Evolutionary conservation across 2,329 filamentous ascomycete genomes (phyloP).

Genomic region (Monascus ruber): DNA sequence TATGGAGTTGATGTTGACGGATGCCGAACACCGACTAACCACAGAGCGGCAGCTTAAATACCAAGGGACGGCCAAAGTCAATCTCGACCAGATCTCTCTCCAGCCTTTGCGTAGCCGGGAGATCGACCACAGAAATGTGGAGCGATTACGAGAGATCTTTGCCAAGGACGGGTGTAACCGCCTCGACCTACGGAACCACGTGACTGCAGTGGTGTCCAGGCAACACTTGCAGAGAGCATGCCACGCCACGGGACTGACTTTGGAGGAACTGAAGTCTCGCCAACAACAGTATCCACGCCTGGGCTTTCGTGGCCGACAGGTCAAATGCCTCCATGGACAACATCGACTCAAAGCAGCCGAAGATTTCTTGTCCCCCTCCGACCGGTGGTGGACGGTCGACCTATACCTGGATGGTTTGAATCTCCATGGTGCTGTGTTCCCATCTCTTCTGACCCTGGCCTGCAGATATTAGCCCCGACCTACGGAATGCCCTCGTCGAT

Average conservation of each 20-base stretch:
- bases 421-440: background rate
- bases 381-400: slow-evolving; percentile 20
- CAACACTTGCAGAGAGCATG: slow-evolving; percentile 6
- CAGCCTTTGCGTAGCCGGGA: slow-evolving; percentile 1
- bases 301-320: slow-evolving; percentile 8
- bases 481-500: slow-evolving; percentile 14
- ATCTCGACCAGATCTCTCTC: slow-evolving; percentile 11
- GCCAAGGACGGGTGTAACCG: slow-evolving; percentile 9
- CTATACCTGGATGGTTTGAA: slow-evolving; percentile 16
- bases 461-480: slow-evolving; percentile 14
- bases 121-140: slow-evolving; percentile 9
- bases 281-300: slow-evolving; percentile 7
- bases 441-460: background rate
- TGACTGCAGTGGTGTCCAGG: slow-evolving; percentile 8
- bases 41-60: slow-evolving; percentile 14
- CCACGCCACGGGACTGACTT: slow-evolving; percentile 1
- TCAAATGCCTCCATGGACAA: slow-evolving; percentile 15
- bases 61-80: slow-evolving; percentile 15
- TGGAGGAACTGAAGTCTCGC: slow-evolving; percentile 2
- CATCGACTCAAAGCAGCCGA: slow-evolving; percentile 12
- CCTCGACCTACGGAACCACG: slow-evolving; percentile 10
- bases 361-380: slow-evolving; percentile 8
- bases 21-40: slow-evolving; percentile 6
- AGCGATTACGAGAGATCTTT: slow-evolving; percentile 10
- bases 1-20: slow-evolving; percentile 6